Evolutionary conservation across 78 protist species (phyloP), one percentile per base, ranked within the genome.

Genomic region (Dictyostelium firmibasis): DNA sequence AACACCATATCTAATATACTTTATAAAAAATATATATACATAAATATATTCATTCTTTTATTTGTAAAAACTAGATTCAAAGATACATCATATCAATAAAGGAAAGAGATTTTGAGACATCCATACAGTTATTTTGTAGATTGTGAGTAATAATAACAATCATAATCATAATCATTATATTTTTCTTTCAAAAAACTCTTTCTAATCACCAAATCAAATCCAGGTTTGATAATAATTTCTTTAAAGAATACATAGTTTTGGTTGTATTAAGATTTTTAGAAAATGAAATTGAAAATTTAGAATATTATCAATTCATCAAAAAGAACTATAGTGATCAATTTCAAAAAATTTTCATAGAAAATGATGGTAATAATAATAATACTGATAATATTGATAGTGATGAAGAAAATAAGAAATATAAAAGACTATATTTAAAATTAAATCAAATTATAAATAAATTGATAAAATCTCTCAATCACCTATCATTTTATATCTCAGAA

Each of bases 71-170:
- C 20, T 53, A 81, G 74, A 60, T 82, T 60, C 86, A 82, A 36
- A 72, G 67, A 29, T 82, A 82, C 38, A 31, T 82, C 23, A 31
- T 82, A 60, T 82, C 86, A 82, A 60, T 82, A 33, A 60, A 31
- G 23, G 86, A 82, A 82, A 82, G 76, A 11, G 85, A 79, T 79
- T 79, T 47, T 47, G 16, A 79, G 2, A 29, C n/a, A 10, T 79
- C 85, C 23, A 79, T 47, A 8, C 53, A 47, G 13, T 79, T 79
- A 79, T 79, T 79, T 47, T 79, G 85, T 69, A 27, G 53, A 0
- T 38, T 79, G 85, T 79, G 50, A 13, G 85, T 72, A 72, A 2
- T 3, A 13, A 18, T 14, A 14, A 18, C 31, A 25, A 70, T 6
- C 4, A 29, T 8, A 11, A 25, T 25, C 79, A 14, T 8, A 18